A percentile compares a stretch with the other conserved stretches of the same genome.
phyloP scores from a whole-genome alignment of 495 filamentous ascomycete species.

The Tuber calosporum region DNA sequence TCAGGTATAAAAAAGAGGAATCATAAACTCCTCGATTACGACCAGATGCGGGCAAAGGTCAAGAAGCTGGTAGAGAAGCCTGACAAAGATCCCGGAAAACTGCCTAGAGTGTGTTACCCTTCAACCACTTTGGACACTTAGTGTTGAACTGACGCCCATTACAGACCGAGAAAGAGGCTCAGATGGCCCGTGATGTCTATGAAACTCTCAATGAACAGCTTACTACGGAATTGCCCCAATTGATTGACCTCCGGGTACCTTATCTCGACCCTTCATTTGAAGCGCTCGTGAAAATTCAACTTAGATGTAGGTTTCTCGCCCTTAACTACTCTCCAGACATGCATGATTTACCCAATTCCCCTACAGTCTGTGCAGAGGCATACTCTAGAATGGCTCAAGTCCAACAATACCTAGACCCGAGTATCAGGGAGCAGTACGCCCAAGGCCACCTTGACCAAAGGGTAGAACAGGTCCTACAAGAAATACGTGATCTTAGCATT shows the following conservation, averaged over 20 bases:
- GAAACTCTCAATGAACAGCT: constrained; percentile 94
- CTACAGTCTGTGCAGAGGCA: constrained; percentile 76
- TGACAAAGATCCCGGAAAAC: constrained; percentile 92
- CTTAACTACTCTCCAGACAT: neutral
- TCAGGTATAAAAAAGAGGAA: constrained; percentile 92
- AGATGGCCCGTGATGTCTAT: constrained; percentile 86
- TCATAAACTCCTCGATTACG: constrained; percentile 96
- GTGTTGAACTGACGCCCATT: neutral
- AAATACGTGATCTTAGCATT: constrained; percentile 96
- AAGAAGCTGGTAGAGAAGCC: constrained; percentile 97
- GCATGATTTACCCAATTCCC: neutral
- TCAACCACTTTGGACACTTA: neutral
- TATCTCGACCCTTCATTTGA: constrained; percentile 96
- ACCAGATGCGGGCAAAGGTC: constrained; percentile 87
- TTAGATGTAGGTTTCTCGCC: constrained; percentile 52
- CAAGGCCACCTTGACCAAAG: constrained; percentile 82
- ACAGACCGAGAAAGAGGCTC: constrained; percentile 74
- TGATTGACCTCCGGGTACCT: constrained; percentile 93
- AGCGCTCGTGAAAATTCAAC: constrained; percentile 94
- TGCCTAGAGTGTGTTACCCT: constrained; percentile 56
- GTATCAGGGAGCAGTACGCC: constrained; percentile 92
- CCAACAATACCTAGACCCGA: constrained; percentile 95
- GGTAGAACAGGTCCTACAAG: constrained; percentile 92
- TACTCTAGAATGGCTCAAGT: constrained; percentile 97
- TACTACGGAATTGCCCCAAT: constrained; percentile 84